These are phyloP conservation scores for Tricholoma bakamatsutake DNA, from an alignment of 768 basidiomycete species.

Conservation along the genomic window DNA sequence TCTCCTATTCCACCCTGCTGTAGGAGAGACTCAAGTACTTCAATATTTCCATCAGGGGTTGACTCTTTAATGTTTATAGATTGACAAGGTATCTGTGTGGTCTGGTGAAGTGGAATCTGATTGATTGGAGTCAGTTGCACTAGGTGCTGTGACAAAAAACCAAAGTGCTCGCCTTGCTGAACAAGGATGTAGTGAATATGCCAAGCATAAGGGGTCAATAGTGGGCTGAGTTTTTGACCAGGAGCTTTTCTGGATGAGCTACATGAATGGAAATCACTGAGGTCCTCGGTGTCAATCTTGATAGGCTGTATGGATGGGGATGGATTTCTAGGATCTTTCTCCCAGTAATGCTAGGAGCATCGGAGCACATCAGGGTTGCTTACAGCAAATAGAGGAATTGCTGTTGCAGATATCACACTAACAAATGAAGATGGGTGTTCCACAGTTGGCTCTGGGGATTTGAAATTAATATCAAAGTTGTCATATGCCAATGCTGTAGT, in stretches of 20 bases:
- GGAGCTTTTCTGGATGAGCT: slow-evolving; percentile 9
- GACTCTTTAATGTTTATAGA: slow-evolving; percentile 18
- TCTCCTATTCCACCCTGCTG: slow-evolving; percentile 9
- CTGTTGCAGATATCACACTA: slow-evolving; percentile 24
- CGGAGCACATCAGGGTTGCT: slow-evolving; percentile 15
- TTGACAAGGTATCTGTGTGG: slow-evolving; percentile 3
- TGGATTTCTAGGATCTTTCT: slow-evolving; percentile 18
- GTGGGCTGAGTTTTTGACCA: slow-evolving; percentile 5
- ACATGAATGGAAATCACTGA: slow-evolving; percentile 4
- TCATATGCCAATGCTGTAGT: slow-evolving; percentile 25
- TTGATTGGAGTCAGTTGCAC: slow-evolving; percentile 9
- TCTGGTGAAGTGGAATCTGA: slow-evolving; percentile 13
- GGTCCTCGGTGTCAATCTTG: not conserved
- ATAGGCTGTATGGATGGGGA: not conserved
- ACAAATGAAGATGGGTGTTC: slow-evolving; percentile 18
- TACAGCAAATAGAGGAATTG: slow-evolving; percentile 18
- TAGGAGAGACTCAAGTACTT: slow-evolving; percentile 8
- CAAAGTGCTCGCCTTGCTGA: slow-evolving; percentile 10
- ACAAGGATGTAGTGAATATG: slow-evolving; percentile 9
- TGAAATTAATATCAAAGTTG: slow-evolving; percentile 32
- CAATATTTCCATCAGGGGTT: slow-evolving; percentile 12
- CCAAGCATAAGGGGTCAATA: slow-evolving; percentile 8
- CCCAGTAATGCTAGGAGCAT: slow-evolving; percentile 27
- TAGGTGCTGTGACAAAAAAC: slow-evolving; percentile 6
- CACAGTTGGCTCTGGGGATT: slow-evolving; percentile 17